Base-by-base conservation (phyloP, 495 filamentous ascomycete species). In the Penicillium alfredii region DNA sequence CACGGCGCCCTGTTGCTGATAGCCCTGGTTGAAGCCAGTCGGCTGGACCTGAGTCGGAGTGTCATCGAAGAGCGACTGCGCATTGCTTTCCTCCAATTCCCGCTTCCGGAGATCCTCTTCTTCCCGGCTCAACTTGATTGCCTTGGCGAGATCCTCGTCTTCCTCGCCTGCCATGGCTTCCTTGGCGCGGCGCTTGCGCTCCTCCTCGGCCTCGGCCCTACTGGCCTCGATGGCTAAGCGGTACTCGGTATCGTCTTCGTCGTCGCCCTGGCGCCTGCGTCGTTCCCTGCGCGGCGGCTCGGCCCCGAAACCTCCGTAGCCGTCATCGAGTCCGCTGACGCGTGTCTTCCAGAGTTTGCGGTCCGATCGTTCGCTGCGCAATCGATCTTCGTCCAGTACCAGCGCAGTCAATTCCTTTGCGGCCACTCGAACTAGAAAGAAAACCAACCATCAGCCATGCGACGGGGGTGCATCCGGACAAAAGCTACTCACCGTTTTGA, bases 401-500 rank as follows among this genome's bases (percentile, higher is more conserved):
- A 99, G 69, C n/a, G 88, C 76, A 0, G 90, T 96, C 28, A 99
- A 76, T 68, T 99, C 93, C 58, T 94, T 96, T 19, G 93, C 93
- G 17, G 93, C 89, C 49, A 94, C 80, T 33, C 93, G 85, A 23
- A 99, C 93, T 99, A 53, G 17, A 22, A 24, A 9, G 8, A 25
- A 7, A 27, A 9, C 24, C 13, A 22, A 19, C 6, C 13, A 30
- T 44, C 17, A 39, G 30, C 34, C 5, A 9, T 22, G 39, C 13
- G 19, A 24, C 12, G 44, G 12, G 44, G 17, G 23, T 8, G 3
- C 14, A 28, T 3, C 15, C 22, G 8, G 18, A 11, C 2, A 21
- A 40, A 35, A 16, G 14, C 9, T 4, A 56, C 64, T 45, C 64
- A 96, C 92, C 86, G 65, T 95, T 95, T 51, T 93, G 85, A 29